Conservation (phyloP, 1,284 basidiomycete species). For the Pterula multifida region DNA sequence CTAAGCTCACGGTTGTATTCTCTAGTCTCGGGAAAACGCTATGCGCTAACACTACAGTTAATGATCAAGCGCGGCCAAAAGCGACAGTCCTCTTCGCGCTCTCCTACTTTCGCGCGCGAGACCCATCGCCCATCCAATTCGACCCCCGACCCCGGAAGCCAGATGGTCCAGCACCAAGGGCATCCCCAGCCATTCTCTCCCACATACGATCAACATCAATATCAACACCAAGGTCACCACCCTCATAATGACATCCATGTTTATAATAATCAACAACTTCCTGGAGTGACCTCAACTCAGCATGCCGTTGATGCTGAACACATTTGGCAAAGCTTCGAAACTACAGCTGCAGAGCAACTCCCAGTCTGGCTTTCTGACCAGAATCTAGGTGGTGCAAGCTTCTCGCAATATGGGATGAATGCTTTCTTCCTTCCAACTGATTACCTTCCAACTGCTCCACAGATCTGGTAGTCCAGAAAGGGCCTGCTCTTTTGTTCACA, state of each 20-base stretch:
- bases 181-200: slow-evolving; percentile 30
- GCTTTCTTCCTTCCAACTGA: slow-evolving; percentile 68
- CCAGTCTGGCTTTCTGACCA: slow-evolving; percentile 78
- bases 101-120: slow-evolving; percentile 44
- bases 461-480: slow-evolving; percentile 64
- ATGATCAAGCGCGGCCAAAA: slow-evolving; percentile 76
- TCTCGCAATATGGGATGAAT: slow-evolving; percentile 72
- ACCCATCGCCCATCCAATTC: slow-evolving; percentile 6
- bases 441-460: slow-evolving; percentile 54
- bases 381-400: slow-evolving; percentile 58
- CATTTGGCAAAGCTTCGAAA: slow-evolving; percentile 64
- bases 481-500: background rate
- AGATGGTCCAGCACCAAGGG: slow-evolving; percentile 20
- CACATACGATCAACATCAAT: slow-evolving; percentile 25
- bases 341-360: slow-evolving; percentile 57
- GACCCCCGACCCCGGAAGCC: slow-evolving; percentile 25
- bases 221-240: slow-evolving; percentile 15
- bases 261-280: background rate
- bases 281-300: slow-evolving; percentile 8
- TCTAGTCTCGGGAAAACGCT: slow-evolving; percentile 79
- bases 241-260: slow-evolving; percentile 15
- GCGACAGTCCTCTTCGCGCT: slow-evolving; percentile 38
- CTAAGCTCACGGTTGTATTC: slow-evolving; percentile 6
- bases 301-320: slow-evolving; percentile 48
- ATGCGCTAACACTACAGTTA: slow-evolving; percentile 76